Conservation (phyloP, 73 alveolate species). For the Symbiodinium pilosum region DNA sequence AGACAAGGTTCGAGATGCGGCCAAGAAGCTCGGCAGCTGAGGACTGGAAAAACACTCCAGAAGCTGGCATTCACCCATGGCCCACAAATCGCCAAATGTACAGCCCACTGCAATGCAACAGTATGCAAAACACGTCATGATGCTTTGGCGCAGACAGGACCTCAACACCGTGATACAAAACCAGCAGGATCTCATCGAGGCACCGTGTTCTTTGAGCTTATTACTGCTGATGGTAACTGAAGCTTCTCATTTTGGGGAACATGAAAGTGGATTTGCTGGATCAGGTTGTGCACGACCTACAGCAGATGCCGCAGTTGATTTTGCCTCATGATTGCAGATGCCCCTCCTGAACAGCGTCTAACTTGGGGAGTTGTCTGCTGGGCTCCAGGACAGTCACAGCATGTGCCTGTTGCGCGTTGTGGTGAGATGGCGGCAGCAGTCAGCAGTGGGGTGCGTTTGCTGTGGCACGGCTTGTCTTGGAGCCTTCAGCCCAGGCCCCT, state of each 20-base stretch:
- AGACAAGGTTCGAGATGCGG: conserved; percentile 84
- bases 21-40: background rate
- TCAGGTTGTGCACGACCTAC: conserved; percentile 65
- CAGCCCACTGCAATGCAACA: too few species aligned
- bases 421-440: too few species aligned
- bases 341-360: background rate
- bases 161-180: conserved; percentile 66
- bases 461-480: background rate
- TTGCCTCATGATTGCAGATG: background rate
- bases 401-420: too few species aligned
- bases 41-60: too few species aligned
- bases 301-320: conserved; percentile 1
- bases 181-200: conserved; percentile 65
- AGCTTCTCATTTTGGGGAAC: background rate
- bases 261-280: background rate
- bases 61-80: conserved; percentile 64
- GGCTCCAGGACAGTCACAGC: too few species aligned
- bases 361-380: too few species aligned
- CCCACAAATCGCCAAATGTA: conserved; percentile 27
- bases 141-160: background rate
- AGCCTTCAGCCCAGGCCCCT: too few species aligned
- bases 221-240: background rate
- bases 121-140: too few species aligned
- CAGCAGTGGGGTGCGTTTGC: background rate
- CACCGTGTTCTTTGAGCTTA: background rate